Base-by-base conservation (phyloP, 768 basidiomycete species). In the Chalciporus sphaerocephalus region DNA sequence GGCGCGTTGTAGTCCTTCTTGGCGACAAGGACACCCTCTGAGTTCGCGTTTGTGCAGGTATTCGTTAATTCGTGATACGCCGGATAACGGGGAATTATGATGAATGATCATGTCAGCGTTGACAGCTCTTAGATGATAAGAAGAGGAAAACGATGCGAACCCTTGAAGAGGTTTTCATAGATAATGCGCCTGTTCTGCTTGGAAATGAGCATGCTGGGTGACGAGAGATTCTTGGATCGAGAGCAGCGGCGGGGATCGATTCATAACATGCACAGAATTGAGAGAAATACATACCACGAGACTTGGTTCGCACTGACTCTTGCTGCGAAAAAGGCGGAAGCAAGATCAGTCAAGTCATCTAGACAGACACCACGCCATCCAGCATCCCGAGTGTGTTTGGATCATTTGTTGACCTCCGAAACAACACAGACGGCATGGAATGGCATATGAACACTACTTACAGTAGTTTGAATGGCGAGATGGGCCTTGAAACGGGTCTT, bases 101-200 rank as follows among this genome's bases (percentile, higher is more conserved):
- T 13, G 15, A n/a, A 32, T 3, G n/a, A n/a, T 1, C 22, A 32
- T 10, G 13, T 56, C 10, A 54, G 50, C 34, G 7, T 5, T 2
- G 32, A 11, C 18, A 17, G 12, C 10, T 16, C 15, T 24, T 16
- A 2, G n/a, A 22, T 12, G 23, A 12, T 20, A 6, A 8, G 32
- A 12, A 47, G 28, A 10, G 36, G n/a, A 10, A 3, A 23, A 15
- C 1, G 24, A 30, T n/a, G 25, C 85, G 55, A 56, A 93, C 92
- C 93, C 76, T 96, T 96, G 90, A 99, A 99, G 80, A 99, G 93
- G 78, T 87, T 88, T 75, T 99, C 94, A 79, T 96, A 99, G 79
- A 99, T 98, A 68, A 79, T 70, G 65, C 91, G 89, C 74, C 86
- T 80, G 81, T 97, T 90, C 71, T 86, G 66, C 79, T 99, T 99